Conservation (phyloP, 1,284 basidiomycete genomes). For the Athelia sp. region DNA sequence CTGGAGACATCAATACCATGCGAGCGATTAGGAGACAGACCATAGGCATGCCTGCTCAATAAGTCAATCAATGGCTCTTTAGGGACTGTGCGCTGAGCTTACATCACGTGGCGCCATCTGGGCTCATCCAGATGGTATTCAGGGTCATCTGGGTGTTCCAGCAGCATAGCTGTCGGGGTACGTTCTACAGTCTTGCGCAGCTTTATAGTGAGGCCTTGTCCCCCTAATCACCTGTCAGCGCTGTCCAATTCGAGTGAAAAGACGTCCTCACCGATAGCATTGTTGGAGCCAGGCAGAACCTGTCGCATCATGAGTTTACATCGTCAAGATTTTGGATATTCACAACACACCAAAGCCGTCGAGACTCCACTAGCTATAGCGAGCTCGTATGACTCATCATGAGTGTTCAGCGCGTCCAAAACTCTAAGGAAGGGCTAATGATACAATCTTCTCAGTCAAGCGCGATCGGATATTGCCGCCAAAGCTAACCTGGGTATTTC, state of each 20-base stretch:
- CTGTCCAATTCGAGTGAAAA: background rate
- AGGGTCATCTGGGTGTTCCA: conserved; percentile 49
- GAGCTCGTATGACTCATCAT: conserved; percentile 28
- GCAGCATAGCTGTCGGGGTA: conserved; percentile 50
- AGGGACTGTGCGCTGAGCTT: conserved; percentile 10
- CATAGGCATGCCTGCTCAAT: conserved; percentile 49
- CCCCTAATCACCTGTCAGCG: conserved; percentile 26
- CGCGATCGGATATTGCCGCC: background rate
- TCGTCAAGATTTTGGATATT: conserved; percentile 35
- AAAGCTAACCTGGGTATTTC: background rate
- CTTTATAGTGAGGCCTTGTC: conserved; percentile 67
- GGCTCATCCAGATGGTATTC: conserved; percentile 31
- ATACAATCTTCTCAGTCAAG: conserved; percentile 33
- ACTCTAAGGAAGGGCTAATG: conserved; percentile 33
- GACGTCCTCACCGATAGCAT: conserved; percentile 34
- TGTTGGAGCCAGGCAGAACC: conserved; percentile 39
- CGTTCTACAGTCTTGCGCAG: conserved; percentile 49
- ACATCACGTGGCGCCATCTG: conserved; percentile 59
- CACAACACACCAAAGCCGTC: conserved; percentile 14
- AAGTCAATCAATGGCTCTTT: conserved; percentile 1
- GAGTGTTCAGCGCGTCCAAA: conserved; percentile 32
- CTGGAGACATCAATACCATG: background rate
- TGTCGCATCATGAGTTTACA: conserved; percentile 7
- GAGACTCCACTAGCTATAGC: conserved; percentile 30
- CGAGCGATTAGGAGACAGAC: conserved; percentile 35